Conservation (phyloP, 352 stramenopile species). For the Globisporangium cylindrosporum region DNA sequence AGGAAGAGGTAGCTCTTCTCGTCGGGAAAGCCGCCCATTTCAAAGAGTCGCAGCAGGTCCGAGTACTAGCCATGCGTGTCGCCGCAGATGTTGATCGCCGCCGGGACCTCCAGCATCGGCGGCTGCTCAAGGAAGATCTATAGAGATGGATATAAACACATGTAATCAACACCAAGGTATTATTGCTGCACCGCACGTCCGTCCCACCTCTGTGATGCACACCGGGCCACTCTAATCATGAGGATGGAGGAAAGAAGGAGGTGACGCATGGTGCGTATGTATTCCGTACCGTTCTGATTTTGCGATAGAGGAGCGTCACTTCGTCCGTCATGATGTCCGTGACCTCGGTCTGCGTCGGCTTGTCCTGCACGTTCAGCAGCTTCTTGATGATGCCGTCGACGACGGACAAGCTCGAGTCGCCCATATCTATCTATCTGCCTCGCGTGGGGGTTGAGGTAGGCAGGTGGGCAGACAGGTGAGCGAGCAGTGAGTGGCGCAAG, state of each 20-base stretch:
- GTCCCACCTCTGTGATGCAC: background rate
- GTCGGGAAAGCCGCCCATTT: constrained; percentile 86
- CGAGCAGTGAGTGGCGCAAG: background rate
- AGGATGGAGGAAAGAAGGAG: background rate
- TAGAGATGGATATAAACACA: background rate
- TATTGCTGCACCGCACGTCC: too few species aligned
- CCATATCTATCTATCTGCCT: constrained; percentile 25
- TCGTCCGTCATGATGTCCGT: constrained; percentile 79
- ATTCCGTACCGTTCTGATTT: constrained; percentile 54
- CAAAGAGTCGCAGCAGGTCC: constrained; percentile 97
- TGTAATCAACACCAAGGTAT: background rate
- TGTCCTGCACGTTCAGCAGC: constrained; percentile 56
- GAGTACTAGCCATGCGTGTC: constrained; percentile 98
- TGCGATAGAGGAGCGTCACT: constrained; percentile 73
- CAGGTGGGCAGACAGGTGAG: too few species aligned
- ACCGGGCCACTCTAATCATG: background rate
- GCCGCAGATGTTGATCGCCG: constrained; percentile 94
- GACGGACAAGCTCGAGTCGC: constrained; percentile 48
- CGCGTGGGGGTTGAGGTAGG: background rate
- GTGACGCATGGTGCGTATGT: background rate
- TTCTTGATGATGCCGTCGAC: constrained; percentile 66
- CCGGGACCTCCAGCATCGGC: constrained; percentile 91
- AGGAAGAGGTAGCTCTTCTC: constrained; percentile 81
- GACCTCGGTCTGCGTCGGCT: constrained; percentile 54
- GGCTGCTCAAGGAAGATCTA: constrained; percentile 87